Percentiles rank a stretch among this genome's conserved stretches.
Conservation (phyloP, 495 filamentous ascomycete genomes). For the Penicillium ucsense region DNA sequence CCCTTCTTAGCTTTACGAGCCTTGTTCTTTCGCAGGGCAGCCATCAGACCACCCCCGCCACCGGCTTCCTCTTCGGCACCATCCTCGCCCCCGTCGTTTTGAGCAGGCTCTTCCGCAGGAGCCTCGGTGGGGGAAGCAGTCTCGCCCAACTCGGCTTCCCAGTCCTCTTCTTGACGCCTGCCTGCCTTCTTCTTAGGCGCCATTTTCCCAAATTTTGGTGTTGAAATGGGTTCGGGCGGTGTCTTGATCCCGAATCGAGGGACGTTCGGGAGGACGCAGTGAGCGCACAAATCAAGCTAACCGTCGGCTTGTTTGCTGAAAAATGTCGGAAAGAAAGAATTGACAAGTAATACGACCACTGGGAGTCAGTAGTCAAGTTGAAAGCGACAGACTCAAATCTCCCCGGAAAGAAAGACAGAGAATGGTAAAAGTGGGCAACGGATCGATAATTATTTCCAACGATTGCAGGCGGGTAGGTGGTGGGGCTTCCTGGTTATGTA, state of each 20-base stretch:
- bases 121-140: conserved; percentile 42
- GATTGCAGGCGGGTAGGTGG: no score
- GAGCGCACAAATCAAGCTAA: conserved; percentile 27
- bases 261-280: conserved; percentile 10
- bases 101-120: conserved; percentile 37
- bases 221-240: conserved; percentile 2
- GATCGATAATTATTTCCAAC: no score
- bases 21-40: conserved; percentile 77
- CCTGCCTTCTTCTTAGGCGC: conserved; percentile 90
- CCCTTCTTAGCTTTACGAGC: conserved; percentile 93
- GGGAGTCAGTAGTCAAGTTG: conserved; percentile 5
- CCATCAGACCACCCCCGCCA: conserved; percentile 68
- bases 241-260: conserved; percentile 8
- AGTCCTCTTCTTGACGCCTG: conserved; percentile 83
- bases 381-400: conserved; percentile 10
- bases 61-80: conserved; percentile 33
- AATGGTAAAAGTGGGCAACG: conserved; percentile 9
- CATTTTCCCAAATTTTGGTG: conserved; percentile 40
- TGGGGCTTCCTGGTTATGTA: no score
- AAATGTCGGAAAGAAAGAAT: conserved; percentile 1
- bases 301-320: conserved; percentile 17
- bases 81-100: conserved; percentile 26
- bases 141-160: conserved; percentile 94
- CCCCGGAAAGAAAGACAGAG: conserved; percentile 9
- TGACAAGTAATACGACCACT: conserved; percentile 5